Percentiles rank a stretch among this genome's conserved stretches.
Conservation (phyloP, 129 eudicot species). For the Pittosporum tobira region DNA sequence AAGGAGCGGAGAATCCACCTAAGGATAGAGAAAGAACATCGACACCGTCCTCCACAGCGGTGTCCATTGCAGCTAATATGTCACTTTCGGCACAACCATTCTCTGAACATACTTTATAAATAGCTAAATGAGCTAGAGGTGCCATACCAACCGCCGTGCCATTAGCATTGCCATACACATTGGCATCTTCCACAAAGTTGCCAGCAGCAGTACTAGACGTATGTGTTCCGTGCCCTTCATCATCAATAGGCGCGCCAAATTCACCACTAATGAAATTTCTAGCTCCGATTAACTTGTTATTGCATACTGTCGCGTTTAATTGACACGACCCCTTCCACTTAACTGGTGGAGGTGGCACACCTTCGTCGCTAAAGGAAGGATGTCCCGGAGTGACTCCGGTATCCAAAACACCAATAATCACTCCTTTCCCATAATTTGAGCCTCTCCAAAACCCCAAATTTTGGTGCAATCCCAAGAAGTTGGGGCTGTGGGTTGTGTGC, state of each 20-base stretch:
- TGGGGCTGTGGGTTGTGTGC: slow-evolving; percentile 44
- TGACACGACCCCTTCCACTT: slow-evolving; percentile 57
- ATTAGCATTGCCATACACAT: slow-evolving; percentile 26
- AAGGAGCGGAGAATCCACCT: slow-evolving; percentile 23
- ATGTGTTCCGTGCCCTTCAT: slow-evolving; percentile 41
- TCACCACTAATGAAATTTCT: slow-evolving; percentile 21
- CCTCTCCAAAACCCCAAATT: slow-evolving; percentile 27
- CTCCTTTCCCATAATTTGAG: slow-evolving; percentile 39
- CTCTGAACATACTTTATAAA: slow-evolving; percentile 27
- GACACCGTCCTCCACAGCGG: slow-evolving; percentile 58
- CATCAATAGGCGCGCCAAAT: slow-evolving; percentile 18
- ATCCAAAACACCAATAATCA: slow-evolving; percentile 47
- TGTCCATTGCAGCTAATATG: slow-evolving; percentile 51
- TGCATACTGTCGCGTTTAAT: slow-evolving; percentile 15
- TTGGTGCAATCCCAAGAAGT: slow-evolving; percentile 31
- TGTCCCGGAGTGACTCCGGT: slow-evolving; percentile 38
- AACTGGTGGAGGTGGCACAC: slow-evolving; percentile 41
- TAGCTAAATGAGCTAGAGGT: slow-evolving; percentile 35
- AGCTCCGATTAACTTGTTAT: slow-evolving; percentile 48
- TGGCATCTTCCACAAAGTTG: slow-evolving; percentile 26
- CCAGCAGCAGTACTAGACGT: slow-evolving; percentile 44
- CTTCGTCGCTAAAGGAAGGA: slow-evolving; percentile 37
- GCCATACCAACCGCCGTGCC: slow-evolving; percentile 41
- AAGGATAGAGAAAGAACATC: slow-evolving; percentile 55
- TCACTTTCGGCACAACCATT: slow-evolving; percentile 23